Percentiles rank a stretch among this genome's conserved stretches.
Evolutionary conservation across 2,329 filamentous ascomycete genomes (phyloP).

Genomic region (Knufia petricola): DNA sequence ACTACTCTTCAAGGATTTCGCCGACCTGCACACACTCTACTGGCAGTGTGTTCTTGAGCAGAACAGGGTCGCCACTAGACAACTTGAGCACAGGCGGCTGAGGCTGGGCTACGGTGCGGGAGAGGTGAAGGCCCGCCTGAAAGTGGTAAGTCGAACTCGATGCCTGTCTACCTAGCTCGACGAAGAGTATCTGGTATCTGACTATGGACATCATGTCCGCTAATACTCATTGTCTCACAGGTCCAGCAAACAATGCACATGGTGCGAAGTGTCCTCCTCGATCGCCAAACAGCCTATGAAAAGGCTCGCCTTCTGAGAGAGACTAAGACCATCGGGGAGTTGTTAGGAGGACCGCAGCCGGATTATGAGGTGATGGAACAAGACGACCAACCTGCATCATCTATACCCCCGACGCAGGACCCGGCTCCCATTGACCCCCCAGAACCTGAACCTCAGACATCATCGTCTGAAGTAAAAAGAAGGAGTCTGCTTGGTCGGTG

Average conservation of each 20-base stretch:
- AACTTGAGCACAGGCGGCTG: slow-evolving; percentile 56
- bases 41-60: slow-evolving; percentile 88
- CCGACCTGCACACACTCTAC: slow-evolving; percentile 85
- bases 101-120: slow-evolving; percentile 63
- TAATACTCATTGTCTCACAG: slow-evolving; percentile 1
- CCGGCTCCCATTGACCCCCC: background rate
- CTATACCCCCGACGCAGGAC: too few relatives aligned
- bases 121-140: slow-evolving; percentile 56
- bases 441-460: background rate
- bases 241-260: slow-evolving; percentile 9
- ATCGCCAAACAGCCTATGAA: slow-evolving; percentile 14
- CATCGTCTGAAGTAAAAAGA: background rate
- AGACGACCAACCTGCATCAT: too few relatives aligned
- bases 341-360: background rate
- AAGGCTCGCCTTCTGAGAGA: slow-evolving; percentile 12
- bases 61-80: slow-evolving; percentile 76
- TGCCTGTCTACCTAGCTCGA: slow-evolving; percentile 10
- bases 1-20: slow-evolving; percentile 81
- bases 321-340: slow-evolving; percentile 9
- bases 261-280: slow-evolving; percentile 10
- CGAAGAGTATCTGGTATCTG: slow-evolving; percentile 13
- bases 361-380: background rate
- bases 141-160: slow-evolving; percentile 46
- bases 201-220: background rate
- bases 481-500: background rate